These are phyloP conservation scores for Massarina eburnea DNA, from an alignment of 2,329 filamentous ascomycete species.

Conservation along the genomic window DNA sequence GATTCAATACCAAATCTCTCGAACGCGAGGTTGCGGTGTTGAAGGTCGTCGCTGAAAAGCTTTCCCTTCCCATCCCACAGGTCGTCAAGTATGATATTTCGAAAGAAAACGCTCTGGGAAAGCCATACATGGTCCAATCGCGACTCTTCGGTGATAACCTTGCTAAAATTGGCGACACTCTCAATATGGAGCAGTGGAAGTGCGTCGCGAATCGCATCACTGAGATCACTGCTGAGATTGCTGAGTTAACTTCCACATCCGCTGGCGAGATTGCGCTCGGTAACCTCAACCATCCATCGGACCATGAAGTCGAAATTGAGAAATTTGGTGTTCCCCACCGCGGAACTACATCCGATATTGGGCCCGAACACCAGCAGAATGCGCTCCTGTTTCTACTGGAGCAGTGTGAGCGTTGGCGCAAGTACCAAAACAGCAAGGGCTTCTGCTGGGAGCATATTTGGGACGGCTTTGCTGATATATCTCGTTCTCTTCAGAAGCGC, in stretches of 20 bases:
- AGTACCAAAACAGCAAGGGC: neutral
- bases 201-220: neutral
- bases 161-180: neutral
- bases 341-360: neutral
- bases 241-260: neutral
- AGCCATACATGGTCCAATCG: conserved; percentile 10
- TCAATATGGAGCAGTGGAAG: conserved; percentile 8
- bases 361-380: neutral
- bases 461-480: conserved; percentile 9
- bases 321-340: conserved; percentile 4
- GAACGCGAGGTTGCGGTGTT: conserved; percentile 4
- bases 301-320: neutral
- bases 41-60: neutral
- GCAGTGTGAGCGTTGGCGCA: conserved; percentile 10
- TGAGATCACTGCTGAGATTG: neutral
- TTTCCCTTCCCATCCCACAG: conserved; percentile 6
- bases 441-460: conserved; percentile 11
- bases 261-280: conserved; percentile 4
- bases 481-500: conserved; percentile 11
- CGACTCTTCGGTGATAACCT: conserved; percentile 5
- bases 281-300: neutral
- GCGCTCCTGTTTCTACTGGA: conserved; percentile 6
- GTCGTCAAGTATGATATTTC: conserved; percentile 2
- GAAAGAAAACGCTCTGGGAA: conserved; percentile 6
- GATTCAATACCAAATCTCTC: neutral